Evolutionary conservation across 768 basidiomycete genomes (phyloP), one percentile per base, ranked within the genome.

Genomic region (Boletus bicolor): DNA sequence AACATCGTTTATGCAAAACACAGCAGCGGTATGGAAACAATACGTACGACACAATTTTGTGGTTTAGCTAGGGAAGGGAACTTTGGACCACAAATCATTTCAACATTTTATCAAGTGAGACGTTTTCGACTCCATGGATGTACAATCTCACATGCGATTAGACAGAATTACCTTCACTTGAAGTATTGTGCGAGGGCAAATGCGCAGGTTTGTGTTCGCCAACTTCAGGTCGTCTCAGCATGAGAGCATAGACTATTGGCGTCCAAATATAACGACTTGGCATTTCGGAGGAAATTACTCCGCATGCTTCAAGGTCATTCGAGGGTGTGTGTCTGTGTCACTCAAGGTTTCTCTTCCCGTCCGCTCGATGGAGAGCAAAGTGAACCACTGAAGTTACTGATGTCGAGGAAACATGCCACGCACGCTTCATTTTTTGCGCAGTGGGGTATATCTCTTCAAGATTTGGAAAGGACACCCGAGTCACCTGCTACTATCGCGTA

Each of bases 171-270:
- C 35, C 35, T 53, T 11, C 44, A 53, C 15, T 32, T 53, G 34
- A 55, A 53, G 35, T 55, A 53, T 37, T 53, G 44, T n/a, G 49
- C 49, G 1, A 55, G 54, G 50, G 54, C 54, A 36, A 30, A 55
- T 36, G 53, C 38, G 49, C 51, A 28, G 8, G 53, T 54, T 26
- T 34, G 4, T 12, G 42, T 53, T 54, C 24, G n/a, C 38, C 24
- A 5, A 19, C 28, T 42, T 7, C 30, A 42, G 6, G 36, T 14
- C 15, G 24, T n/a, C 21, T 54, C 38, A 32, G 5, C 39, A 19
- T 17, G 24, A 26, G 32, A 7, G 19, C 24, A 28, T 35, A 54
- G 53, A 32, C 7, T 54, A 2, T 21, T 54, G 34, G 54, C 34
- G 3, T 26, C 54, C 41, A 54, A 52, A 30, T 37, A 0, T 4